Evolutionary conservation across 768 basidiomycete species (phyloP), one percentile per base, ranked within the genome.

Genomic region (Calocybe indica): DNA sequence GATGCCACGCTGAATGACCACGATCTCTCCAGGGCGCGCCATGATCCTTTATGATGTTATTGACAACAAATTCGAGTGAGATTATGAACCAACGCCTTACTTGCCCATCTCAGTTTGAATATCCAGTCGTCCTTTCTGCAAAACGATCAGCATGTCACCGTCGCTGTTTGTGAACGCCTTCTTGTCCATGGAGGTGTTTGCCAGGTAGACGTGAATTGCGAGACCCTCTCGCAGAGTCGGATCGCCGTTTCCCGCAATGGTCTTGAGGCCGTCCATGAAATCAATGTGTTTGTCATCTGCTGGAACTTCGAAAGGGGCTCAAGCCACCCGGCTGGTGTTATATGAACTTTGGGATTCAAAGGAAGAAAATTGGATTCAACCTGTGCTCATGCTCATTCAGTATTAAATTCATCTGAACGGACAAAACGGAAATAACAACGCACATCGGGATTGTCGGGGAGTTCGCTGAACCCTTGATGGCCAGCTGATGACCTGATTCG

Each of bases 81-180:
- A 30, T 35, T 37, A 0, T 15, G 6, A 51, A 40, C 11, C 29
- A 2, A 32, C 3, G 12, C 66, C 78, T 53, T 53, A 81, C 81
- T 72, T 78, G 45, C 83, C 83, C 51, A 80, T 75, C 60, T 86
- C 83, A 1, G 83, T 84, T 60, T 82, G 82, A 37, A 86, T 75
- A 57, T 85, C 82, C 52, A 85, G 62, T 7, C 81, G 69, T 5
- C 83, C 83, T 56, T 77, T 71, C 58, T 83, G 76, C 7, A 82
- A 83, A 11, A 84, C 63, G 55, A 86, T 78, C 56, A 84, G 62
- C 69, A 83, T 76, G 60, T 84, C 82, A 7, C 82, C 82, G 51
- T 83, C 82, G 40, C 69, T 79, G 56, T 81, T 79, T 51, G 72
- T 73, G 60, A 82, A 82, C 2, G 81, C 82, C 54, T 67, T 72